Base-by-base conservation (phyloP, 2,329 filamentous ascomycete genomes). In the Trichoderma citrinoviride region DNA sequence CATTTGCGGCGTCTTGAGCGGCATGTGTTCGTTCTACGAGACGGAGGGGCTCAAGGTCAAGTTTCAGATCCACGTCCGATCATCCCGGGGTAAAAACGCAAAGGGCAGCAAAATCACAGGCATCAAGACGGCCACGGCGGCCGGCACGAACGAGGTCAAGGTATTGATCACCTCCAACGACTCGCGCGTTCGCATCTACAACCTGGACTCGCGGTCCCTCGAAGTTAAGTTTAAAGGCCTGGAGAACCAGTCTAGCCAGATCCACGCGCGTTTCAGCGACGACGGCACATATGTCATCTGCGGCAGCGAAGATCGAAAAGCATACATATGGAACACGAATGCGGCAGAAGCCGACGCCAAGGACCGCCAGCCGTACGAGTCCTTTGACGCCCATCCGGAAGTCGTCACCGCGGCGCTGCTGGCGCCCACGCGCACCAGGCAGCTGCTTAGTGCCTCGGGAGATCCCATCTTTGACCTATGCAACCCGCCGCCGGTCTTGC, bases 101-200 rank as follows among this genome's bases (percentile, higher is more conserved):
- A 97, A 96, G 75, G 94, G 94, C 6, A 97, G 93, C 79, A 99
- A 99, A 75, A 97, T 99, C 70, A 98, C 95, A 0, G 93, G 93
- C 7, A 97, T 99, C 61, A 88, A 94, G 72, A 90, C 92, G 0
- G 87, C 89, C 87, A 55, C 87, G 87, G 2, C 52, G 69, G 56
- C 75, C 7, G 75, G 77, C 14, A 84, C 84, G 41, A 86, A 86
- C 1, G 90, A 93, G 61, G 84, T 92, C 57, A 96, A 96, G 72
- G 81, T 99, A 3, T 81, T 99, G 7, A 88, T 99, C 65, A 96
- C 92, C 1, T 97, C 93, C 70, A 99, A 98, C 71, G 95, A 99
- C 74, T 97, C 94, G 0, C 87, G 95, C 23, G 86, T 98, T 17
- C 88, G 95, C 41, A 83, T 98, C 40, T 99, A 98, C 80, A 94